A percentile compares a stretch with the other conserved stretches of the same genome.
Conservation (phyloP, 2,329 filamentous ascomycete species). For the Trichoderma polysporum region DNA sequence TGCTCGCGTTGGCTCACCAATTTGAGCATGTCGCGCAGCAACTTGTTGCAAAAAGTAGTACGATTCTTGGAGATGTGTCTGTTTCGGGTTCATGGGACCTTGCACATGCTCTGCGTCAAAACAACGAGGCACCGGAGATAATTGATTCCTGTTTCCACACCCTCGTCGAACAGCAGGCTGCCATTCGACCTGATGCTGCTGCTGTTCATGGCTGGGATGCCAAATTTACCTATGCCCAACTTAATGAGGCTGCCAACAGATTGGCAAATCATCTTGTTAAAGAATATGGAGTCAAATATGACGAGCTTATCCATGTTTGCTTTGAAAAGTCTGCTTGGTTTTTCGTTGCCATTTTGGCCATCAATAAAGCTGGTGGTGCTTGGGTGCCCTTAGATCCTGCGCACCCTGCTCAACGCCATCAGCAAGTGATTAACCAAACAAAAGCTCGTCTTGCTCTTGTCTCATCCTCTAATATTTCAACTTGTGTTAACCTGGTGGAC, state of each 20-base stretch:
- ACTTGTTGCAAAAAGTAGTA: neutral
- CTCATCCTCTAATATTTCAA: neutral
- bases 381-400: conserved; percentile 16
- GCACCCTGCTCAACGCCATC: conserved; percentile 13
- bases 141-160: conserved; percentile 10
- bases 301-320: conserved; percentile 17
- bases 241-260: conserved; percentile 4
- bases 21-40: conserved; percentile 18
- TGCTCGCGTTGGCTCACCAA: neutral
- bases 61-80: neutral
- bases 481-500: neutral
- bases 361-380: conserved; percentile 17
- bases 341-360: conserved; percentile 10
- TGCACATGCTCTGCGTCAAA: neutral
- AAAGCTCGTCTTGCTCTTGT: conserved; percentile 9
- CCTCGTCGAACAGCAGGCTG: neutral
- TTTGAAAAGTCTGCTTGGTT: conserved; percentile 19
- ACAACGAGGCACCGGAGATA: neutral
- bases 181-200: neutral
- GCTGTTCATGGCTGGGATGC: conserved; percentile 3
- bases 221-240: conserved; percentile 1
- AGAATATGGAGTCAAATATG: neutral
- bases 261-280: conserved; percentile 9
- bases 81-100: conserved; percentile 7
- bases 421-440: conserved; percentile 7